Percentiles rank a stretch among this genome's conserved stretches.
These are phyloP conservation scores for Picea sitchensis DNA, from an alignment of 75 land plant genomes.

Conservation along the genomic window DNA sequence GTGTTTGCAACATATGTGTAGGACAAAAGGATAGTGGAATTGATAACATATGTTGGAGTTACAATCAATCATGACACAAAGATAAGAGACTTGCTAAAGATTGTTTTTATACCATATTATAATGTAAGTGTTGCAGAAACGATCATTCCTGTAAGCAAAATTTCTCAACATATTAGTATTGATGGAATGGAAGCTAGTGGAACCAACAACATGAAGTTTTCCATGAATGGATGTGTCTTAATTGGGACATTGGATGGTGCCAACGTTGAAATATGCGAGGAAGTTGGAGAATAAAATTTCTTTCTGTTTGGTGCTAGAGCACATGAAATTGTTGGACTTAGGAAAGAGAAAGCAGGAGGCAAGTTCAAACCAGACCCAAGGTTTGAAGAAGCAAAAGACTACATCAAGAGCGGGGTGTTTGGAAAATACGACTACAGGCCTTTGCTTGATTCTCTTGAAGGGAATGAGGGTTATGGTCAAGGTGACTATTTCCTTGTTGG, in stretches of 20 bases:
- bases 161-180: constrained; percentile 97
- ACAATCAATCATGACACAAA: constrained; percentile 31
- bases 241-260: constrained; percentile 98
- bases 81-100: constrained; percentile 93
- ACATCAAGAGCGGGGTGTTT: no score
- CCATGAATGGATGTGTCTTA: constrained; percentile 66
- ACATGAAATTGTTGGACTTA: no score
- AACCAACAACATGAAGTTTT: constrained; percentile 99
- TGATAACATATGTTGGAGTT: constrained; percentile 11
- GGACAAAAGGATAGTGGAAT: constrained; percentile 92
- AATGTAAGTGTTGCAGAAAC: constrained; percentile 97
- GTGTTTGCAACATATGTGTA: constrained; percentile 94
- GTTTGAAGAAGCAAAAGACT: no score
- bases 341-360: no score
- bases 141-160: constrained; percentile 94
- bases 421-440: no score
- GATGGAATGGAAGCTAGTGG: constrained; percentile 99
- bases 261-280: constrained; percentile 92
- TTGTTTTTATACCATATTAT: constrained; percentile 93
- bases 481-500: no score
- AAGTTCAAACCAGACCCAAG: no score
- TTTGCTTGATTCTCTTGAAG: no score
- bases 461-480: no score
- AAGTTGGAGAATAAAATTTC: constrained; percentile 92
- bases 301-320: constrained; percentile 21